Percentiles rank a stretch among this genome's conserved stretches.
Evolutionary conservation across 345 rosid species (phyloP).

Genomic region (Hibiscus syriacus): DNA sequence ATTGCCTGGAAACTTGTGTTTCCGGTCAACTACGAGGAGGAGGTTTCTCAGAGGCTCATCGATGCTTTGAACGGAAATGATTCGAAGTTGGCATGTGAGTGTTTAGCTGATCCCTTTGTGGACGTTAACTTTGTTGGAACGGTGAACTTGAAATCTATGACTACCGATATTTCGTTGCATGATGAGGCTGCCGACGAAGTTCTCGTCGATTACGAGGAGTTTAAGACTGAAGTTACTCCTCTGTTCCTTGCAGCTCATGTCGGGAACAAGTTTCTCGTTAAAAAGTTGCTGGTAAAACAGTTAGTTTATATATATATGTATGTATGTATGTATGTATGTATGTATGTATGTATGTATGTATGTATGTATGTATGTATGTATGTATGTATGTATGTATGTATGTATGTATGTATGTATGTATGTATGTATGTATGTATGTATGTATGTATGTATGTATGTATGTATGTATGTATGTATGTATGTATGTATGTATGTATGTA

Average conservation of each 20-base stretch:
- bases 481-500: too few species aligned
- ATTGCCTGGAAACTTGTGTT: not conserved
- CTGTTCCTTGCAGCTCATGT: conserved; percentile 55
- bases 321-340: not conserved
- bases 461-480: too few species aligned
- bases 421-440: too few species aligned
- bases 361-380: too few species aligned
- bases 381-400: too few species aligned
- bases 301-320: not conserved
- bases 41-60: conserved; percentile 51
- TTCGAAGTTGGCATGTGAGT: conserved; percentile 26
- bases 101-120: conserved; percentile 38
- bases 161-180: conserved; percentile 38
- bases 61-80: conserved; percentile 40
- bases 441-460: too few species aligned
- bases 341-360: too few species aligned
- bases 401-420: too few species aligned
- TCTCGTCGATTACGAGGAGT: conserved; percentile 45
- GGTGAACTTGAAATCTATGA: conserved; percentile 40
- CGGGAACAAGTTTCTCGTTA: conserved; percentile 46
- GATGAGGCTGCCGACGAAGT: conserved; percentile 45
- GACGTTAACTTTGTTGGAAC: conserved; percentile 56
- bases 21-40: conserved; percentile 32
- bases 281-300: conserved; percentile 44
- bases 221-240: conserved; percentile 55